phyloP scores from a whole-genome alignment of 2,329 filamentous ascomycete species.

The Diaporthe destruens region DNA sequence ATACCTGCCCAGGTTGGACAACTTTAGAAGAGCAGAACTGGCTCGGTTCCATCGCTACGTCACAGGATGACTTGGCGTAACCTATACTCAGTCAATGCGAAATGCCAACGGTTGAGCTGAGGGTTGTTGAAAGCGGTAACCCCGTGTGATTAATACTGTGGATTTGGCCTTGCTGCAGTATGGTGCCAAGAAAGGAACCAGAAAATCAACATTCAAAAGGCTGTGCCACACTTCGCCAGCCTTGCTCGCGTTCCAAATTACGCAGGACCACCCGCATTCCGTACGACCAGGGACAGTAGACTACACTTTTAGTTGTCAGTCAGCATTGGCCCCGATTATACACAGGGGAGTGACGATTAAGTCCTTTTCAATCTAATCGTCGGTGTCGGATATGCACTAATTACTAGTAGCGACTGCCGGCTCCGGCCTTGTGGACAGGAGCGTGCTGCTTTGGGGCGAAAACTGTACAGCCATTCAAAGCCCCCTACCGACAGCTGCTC shows the following conservation, averaged over 20 bases:
- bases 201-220: neutral
- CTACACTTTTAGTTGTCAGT: too few species aligned
- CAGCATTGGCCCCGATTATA: too few species aligned
- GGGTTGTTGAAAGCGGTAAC: neutral
- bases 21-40: neutral
- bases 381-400: neutral
- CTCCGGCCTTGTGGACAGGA: conserved; percentile 3
- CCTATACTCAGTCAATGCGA: too few species aligned
- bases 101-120: neutral
- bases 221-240: neutral
- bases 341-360: neutral
- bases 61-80: neutral
- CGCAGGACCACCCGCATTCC: neutral
- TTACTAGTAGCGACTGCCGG: neutral
- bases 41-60: neutral
- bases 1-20: neutral
- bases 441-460: neutral
- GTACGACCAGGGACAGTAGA: too few species aligned
- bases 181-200: neutral
- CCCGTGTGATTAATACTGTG: too few species aligned
- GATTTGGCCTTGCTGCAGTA: neutral
- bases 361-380: neutral
- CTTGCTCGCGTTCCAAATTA: neutral
- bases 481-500: too few species aligned
- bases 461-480: neutral